Evolutionary conservation across 495 filamentous ascomycete genomes (phyloP), one percentile per base, ranked within the genome.

Genomic region (Elasticomyces elasticus): DNA sequence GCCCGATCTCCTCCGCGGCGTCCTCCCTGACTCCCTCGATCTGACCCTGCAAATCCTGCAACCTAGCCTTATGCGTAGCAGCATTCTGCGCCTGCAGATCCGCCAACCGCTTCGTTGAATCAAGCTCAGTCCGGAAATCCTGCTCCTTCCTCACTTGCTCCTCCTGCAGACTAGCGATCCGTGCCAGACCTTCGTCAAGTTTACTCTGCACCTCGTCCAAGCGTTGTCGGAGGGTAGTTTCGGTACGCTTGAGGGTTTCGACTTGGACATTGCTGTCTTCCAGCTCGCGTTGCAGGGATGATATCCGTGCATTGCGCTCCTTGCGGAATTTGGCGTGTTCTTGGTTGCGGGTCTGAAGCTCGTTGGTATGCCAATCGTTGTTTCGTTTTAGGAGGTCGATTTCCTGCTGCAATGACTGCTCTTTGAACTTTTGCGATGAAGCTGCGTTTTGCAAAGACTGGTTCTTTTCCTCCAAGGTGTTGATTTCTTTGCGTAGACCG

Each of bases 271-370:
- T 81, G 24, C 84, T 79, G 59, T 97, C 91, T 52, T 96, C 91
- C 58, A 90, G 86, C 46, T 84, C 78, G 15, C 87, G 85, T 65
- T 96, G 87, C 26, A 99, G 79, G 63, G 91, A 85, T 11, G 87
- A 73, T 59, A 96, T 85, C 19, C 86, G 82, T 0, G 86, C 79
- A 60, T 82, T 82, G 75, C 96, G 97, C 66, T 99, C 92, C 62
- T 95, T 97, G 52, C 94, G 81, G 73, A 85, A 94, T 59, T 90
- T 95, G 54, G 88, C 77, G 42, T 86, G 79, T 61, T 97, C 94
- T 28, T 79, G 79, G 41, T 73, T 80, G 67, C 94, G 94, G 0
- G 87, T 89, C 71, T 94, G 90, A 22, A 97, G 73, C 67, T 97
- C 94, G 22, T 74, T 79, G 55, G 94, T 88, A 43, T 89, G 82